Evolutionary conservation across 1,139 yeast species (phyloP), one percentile per base, ranked within the genome.

Genomic region (Sugiyamaella japonica): DNA sequence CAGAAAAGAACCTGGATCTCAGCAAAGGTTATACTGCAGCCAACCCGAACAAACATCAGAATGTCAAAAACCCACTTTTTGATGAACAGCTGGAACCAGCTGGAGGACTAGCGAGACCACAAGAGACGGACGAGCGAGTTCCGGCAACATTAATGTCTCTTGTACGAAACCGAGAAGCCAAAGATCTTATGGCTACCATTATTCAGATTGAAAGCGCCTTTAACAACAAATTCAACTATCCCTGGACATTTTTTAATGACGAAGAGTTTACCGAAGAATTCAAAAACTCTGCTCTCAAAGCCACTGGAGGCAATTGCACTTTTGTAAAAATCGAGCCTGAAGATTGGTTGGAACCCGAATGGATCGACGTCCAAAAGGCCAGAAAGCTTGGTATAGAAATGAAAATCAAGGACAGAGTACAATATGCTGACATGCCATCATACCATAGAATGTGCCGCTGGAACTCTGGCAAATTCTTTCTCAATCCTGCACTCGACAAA

Each of bases 371-470:
- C 16, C 55, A 59, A 0, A 70, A 64, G 7, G 76, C 73, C 37
- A 81, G 79, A 59, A 56, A 62, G 3, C 62, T 69, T 37, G 79
- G 74, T 3, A 49, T 76, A 76, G 74, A 66, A 71, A 37, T 62
- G 69, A 38, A 85, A 61, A 69, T 65, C 3, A 67, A 72, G 17
- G 76, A 81, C 45, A 72, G 79, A 15, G 81, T 87, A 8, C 85
- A 86, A 2, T 86, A 86, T 64, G 88, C 91, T 0, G 73, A 75
- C 39, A 75, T 72, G 68, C 70, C 66, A n/a, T 83, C 89, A 0
- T 87, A 87, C 66, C 93, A 85, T 63, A 83, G 85, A 64, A 86
- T 86, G 95, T 86, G 95, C 65, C 74, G 93, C 31, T 86, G 81
- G 72, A 83, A 86, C 66, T 83, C 86, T 61, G 83, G 84, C 12